These are phyloP conservation scores for Cytospora piceicola DNA, from an alignment of 2,329 filamentous ascomycete genomes.

Conservation along the genomic window DNA sequence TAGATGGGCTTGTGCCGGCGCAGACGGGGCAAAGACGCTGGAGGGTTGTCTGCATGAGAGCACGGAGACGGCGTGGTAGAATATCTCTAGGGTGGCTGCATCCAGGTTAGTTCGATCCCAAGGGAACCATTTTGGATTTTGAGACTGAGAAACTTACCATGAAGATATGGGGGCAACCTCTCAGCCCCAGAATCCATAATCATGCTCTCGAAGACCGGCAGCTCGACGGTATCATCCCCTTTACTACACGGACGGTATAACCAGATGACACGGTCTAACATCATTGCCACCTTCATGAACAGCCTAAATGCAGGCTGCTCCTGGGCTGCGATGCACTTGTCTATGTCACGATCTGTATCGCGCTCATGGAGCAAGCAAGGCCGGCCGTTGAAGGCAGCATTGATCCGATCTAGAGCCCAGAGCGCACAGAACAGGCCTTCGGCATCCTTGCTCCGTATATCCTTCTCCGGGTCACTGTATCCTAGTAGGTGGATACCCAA, in stretches of 20 bases:
- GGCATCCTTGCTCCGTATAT: conserved; percentile 41
- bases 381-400: conserved; percentile 62
- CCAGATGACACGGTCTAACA: conserved; percentile 62
- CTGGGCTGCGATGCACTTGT: conserved; percentile 54
- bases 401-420: conserved; percentile 65
- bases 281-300: conserved; percentile 56
- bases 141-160: conserved; percentile 44
- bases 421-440: conserved; percentile 60
- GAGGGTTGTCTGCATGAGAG: conserved; percentile 60
- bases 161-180: conserved; percentile 51
- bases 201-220: conserved; percentile 61
- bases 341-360: conserved; percentile 59
- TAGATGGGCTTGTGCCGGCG: conserved; percentile 44
- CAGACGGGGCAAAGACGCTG: conserved; percentile 34
- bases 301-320: conserved; percentile 57
- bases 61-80: conserved; percentile 68
- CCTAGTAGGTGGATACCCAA: conserved; percentile 58
- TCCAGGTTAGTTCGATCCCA: neutral
- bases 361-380: conserved; percentile 64
- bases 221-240: conserved; percentile 50
- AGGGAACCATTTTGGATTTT: accelerated
- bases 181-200: conserved; percentile 58
- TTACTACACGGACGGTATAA: conserved; percentile 62
- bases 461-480: conserved; percentile 39
- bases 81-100: conserved; percentile 61